Evolutionary conservation across 2,329 filamentous ascomycete species (phyloP).

Genomic region (Beauveria sp.): DNA sequence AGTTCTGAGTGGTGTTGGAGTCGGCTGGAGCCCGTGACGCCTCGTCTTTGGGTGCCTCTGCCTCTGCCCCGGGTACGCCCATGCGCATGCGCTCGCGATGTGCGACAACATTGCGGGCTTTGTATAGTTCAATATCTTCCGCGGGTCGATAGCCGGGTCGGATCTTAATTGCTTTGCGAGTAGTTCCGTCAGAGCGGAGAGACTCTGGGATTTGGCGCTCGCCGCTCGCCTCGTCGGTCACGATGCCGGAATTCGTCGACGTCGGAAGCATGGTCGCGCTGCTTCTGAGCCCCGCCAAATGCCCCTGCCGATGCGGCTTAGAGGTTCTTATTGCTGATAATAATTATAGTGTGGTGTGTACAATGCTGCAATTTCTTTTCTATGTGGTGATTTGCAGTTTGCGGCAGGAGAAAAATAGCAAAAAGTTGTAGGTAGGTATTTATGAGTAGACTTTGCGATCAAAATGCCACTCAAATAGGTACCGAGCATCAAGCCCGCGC

Average conservation of each 20-base stretch:
- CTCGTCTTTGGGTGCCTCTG: constrained; percentile 46
- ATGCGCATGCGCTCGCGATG: constrained; percentile 66
- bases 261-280: constrained; percentile 35
- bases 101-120: constrained; percentile 78
- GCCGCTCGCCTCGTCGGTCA: constrained; percentile 67
- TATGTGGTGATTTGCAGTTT: background rate
- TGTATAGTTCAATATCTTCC: constrained; percentile 94
- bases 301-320: background rate
- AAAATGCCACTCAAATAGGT: background rate
- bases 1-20: constrained; percentile 14
- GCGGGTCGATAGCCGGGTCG: constrained; percentile 88
- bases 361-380: background rate
- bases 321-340: background rate
- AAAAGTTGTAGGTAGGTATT: background rate
- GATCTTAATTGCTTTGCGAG: constrained; percentile 90
- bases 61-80: constrained; percentile 65
- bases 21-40: constrained; percentile 25
- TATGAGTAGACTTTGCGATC: background rate
- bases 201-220: constrained; percentile 87
- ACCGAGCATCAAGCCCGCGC: background rate
- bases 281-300: constrained; percentile 2
- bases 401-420: background rate
- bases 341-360: background rate
- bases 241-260: constrained; percentile 62
- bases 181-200: constrained; percentile 75